These are phyloP conservation scores for Uronychia binucleata DNA, from an alignment of 73 alveolate species.

Conservation along the genomic window DNA sequence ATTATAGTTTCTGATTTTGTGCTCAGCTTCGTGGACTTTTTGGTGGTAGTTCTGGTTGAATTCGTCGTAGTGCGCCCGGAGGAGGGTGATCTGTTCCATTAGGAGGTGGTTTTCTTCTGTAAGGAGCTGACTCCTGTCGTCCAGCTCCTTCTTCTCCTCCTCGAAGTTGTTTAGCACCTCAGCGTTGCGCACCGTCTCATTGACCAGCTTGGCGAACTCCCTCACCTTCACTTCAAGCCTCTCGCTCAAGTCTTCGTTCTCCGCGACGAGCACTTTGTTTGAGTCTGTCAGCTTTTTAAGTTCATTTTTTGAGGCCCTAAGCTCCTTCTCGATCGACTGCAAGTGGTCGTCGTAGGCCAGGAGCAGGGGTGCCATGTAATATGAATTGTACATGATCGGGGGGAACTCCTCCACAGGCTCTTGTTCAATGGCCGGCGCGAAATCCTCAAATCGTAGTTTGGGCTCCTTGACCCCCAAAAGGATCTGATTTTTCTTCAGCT, in stretches of 20 bases:
- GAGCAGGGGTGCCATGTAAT: slow-evolving; percentile 16
- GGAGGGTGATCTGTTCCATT: slow-evolving; percentile 55
- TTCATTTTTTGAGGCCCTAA: background rate
- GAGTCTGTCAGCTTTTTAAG: slow-evolving; percentile 11
- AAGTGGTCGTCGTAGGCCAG: slow-evolving; percentile 6
- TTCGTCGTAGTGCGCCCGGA: slow-evolving; percentile 57
- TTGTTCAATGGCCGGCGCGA: background rate
- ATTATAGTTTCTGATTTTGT: slow-evolving; percentile 38
- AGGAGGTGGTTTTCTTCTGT: slow-evolving; percentile 67
- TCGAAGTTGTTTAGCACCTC: slow-evolving; percentile 40
- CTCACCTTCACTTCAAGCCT: slow-evolving; percentile 52
- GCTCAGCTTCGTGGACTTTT: slow-evolving; percentile 54
- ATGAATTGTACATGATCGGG: slow-evolving; percentile 9
- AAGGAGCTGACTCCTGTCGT: slow-evolving; percentile 43
- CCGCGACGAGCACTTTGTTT: slow-evolving; percentile 2
- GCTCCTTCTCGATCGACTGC: slow-evolving; percentile 11
- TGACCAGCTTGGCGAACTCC: slow-evolving; percentile 55
- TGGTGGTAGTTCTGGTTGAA: slow-evolving; percentile 41
- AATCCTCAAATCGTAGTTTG: background rate
- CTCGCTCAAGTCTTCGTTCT: slow-evolving; percentile 42
- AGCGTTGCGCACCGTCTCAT: slow-evolving; percentile 53
- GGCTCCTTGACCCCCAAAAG: slow-evolving; percentile 4
- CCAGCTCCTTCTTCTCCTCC: slow-evolving; percentile 51
- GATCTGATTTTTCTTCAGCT: background rate
- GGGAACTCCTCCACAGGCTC: slow-evolving; percentile 7